These are phyloP conservation scores for Colletotrichum noveboracense DNA, from an alignment of 2,329 filamentous ascomycete genomes.

Conservation along the genomic window DNA sequence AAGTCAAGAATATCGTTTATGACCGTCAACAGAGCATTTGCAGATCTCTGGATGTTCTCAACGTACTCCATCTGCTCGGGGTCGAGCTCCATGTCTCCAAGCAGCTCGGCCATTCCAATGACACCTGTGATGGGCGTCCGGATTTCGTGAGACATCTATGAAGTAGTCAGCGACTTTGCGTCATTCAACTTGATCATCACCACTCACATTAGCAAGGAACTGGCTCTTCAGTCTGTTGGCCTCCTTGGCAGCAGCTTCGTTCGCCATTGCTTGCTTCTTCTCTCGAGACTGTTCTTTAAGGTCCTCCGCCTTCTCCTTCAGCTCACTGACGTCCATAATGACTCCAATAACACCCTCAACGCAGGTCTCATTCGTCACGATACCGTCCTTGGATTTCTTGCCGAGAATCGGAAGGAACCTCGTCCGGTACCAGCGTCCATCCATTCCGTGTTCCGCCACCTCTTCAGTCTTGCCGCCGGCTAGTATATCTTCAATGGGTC, in stretches of 20 bases:
- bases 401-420: conserved; percentile 71
- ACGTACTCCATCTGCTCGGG: conserved; percentile 77
- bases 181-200: background rate
- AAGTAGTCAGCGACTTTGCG: background rate
- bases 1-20: conserved; percentile 94
- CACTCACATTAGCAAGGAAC: conserved; percentile 69
- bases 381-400: conserved; percentile 58
- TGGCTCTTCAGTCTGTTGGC: conserved; percentile 81
- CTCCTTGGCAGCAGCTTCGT: conserved; percentile 80
- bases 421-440: conserved; percentile 73
- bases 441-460: conserved; percentile 65
- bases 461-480: conserved; percentile 65
- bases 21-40: conserved; percentile 81
- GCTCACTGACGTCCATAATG: conserved; percentile 80
- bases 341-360: conserved; percentile 79
- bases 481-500: conserved; percentile 68
- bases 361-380: conserved; percentile 47
- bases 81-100: conserved; percentile 70
- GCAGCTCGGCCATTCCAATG: conserved; percentile 78
- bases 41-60: conserved; percentile 79
- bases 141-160: conserved; percentile 78
- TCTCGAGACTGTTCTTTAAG: conserved; percentile 69
- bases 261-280: conserved; percentile 73
- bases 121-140: conserved; percentile 81
- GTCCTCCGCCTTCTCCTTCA: conserved; percentile 68